Evolutionary conservation across 352 stramenopile genomes (phyloP).

Genomic region (Globisporangium radiosum): DNA sequence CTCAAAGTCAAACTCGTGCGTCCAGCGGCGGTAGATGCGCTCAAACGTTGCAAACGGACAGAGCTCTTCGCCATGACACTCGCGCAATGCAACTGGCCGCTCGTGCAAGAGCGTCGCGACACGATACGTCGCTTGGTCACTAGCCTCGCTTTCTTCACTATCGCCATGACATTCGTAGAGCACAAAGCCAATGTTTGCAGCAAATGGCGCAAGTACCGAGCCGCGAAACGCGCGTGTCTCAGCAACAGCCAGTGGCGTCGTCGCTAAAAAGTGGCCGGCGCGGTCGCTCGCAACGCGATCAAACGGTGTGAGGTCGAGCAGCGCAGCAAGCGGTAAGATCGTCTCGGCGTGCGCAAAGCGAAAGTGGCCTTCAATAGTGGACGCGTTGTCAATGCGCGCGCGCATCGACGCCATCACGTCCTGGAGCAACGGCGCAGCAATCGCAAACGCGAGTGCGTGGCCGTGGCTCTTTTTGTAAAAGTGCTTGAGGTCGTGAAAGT

Average conservation of each 20-base stretch:
- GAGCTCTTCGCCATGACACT: conserved; percentile 30
- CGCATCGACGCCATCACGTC: conserved; percentile 58
- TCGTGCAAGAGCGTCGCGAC: conserved; percentile 69
- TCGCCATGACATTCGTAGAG: conserved; percentile 47
- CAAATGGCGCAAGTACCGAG: conserved; percentile 59
- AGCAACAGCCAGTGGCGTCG: conserved; percentile 47
- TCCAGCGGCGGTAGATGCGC: conserved; percentile 49
- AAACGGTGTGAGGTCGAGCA: conserved; percentile 71
- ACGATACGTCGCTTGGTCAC: conserved; percentile 15
- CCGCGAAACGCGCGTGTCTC: conserved; percentile 46
- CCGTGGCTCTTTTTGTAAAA: conserved; percentile 84
- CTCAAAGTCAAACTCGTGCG: conserved; percentile 69
- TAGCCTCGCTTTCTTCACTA: not conserved
- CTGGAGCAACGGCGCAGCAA: conserved; percentile 63
- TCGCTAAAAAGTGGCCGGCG: conserved; percentile 52
- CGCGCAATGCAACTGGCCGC: conserved; percentile 43
- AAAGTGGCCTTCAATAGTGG: conserved; percentile 51
- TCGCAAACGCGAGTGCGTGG: conserved; percentile 61
- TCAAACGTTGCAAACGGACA: conserved; percentile 57
- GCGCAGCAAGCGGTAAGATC: conserved; percentile 62
- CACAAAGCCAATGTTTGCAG: conserved; percentile 79
- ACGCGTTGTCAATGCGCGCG: conserved; percentile 24
- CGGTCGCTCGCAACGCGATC: conserved; percentile 46
- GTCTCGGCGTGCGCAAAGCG: conserved; percentile 85
- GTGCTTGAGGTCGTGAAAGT: conserved; percentile 82